Conservation (phyloP, 768 basidiomycete species). For the Guyanaporus albipodus region DNA sequence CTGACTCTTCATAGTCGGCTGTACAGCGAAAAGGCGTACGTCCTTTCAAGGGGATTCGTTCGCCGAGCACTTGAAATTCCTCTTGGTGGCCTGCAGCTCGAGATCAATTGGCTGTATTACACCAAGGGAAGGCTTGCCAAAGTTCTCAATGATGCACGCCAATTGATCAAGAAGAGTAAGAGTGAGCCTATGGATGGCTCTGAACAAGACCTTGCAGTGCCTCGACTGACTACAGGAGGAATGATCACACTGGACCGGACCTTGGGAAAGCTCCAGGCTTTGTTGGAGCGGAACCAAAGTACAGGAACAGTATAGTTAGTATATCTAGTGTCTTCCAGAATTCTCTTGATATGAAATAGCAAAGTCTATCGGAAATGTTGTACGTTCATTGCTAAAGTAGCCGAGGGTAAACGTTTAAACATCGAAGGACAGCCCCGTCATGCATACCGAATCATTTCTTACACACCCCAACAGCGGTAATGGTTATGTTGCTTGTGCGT, state of each 20-base stretch:
- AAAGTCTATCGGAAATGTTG: constrained; percentile 27
- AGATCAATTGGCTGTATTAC: constrained; percentile 74
- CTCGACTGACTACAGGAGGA: constrained; percentile 74
- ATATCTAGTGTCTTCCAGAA: constrained; percentile 10
- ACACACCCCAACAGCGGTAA: constrained; percentile 7
- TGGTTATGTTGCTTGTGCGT: constrained; percentile 4
- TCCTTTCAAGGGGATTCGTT: constrained; percentile 85
- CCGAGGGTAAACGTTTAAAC: constrained; percentile 9
- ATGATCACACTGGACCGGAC: constrained; percentile 76
- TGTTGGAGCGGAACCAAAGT: constrained; percentile 28
- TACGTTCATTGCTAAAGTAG: constrained; percentile 25
- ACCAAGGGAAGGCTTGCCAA: constrained; percentile 59
- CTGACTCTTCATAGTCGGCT: constrained; percentile 55
- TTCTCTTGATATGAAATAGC: constrained; percentile 19
- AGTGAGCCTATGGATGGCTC: constrained; percentile 21
- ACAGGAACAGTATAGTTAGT: constrained; percentile 14
- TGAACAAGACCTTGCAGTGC: constrained; percentile 53
- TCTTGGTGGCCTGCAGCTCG: constrained; percentile 62
- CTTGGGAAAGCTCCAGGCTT: constrained; percentile 56
- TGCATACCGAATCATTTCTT: constrained; percentile 2
- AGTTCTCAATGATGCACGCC: constrained; percentile 58
- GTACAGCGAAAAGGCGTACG: constrained; percentile 92
- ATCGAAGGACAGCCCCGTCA: constrained; percentile 1
- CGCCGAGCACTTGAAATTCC: constrained; percentile 85
- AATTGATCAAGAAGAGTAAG: constrained; percentile 68